Base-by-base conservation (phyloP, 352 stramenopile species). In the Blastocystis sp. region DNA sequence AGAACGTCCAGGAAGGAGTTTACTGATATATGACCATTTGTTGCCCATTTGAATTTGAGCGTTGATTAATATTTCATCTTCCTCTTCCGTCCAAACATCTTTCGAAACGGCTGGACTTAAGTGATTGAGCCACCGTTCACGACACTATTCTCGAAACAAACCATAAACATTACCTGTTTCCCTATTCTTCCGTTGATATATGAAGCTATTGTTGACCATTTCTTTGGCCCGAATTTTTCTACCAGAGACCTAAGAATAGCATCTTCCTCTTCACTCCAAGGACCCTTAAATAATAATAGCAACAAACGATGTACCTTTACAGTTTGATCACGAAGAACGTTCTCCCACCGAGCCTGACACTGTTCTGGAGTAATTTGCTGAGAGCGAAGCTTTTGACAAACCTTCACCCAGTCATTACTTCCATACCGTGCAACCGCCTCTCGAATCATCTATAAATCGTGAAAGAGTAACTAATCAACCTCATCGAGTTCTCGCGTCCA, bases 21-120 rank as follows among this genome's bases (percentile, higher is more conserved):
- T 95, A 46, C 93, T 93, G 69, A 96, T 96, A 71, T 95, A 92
- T 89, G 92, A 95, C 93, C 93, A 97, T 88, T 95, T 94, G 89
- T 96, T 96, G n/a, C 93, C 93, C 65, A 95, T 92, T 56, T 92
- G 91, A 61, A 94, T 91, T 86, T 96, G 93, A 85, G 91, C 91
- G 58, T 91, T 88, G 73, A 96, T 95, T 27, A 97, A 92, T 57
- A 93, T 93, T 67, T 95, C 92, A 88, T 97, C 94, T 88, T 97
- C 94, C 69, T 96, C 91, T 0, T 90, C 88, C 6, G 93, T 92
- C 93, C 93, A 97, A 51, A 93, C 93, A 37, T 94, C 92, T 69
- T 95, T 95, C 0, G 93, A 93, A 73, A 96, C 94, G 65, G 89
- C 93, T 12, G 93, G 92, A 85, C 95, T 92, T 0, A 96, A 86